Base-by-base conservation (phyloP, 2,329 filamentous ascomycete genomes). In the Aspergillus fructus region DNA sequence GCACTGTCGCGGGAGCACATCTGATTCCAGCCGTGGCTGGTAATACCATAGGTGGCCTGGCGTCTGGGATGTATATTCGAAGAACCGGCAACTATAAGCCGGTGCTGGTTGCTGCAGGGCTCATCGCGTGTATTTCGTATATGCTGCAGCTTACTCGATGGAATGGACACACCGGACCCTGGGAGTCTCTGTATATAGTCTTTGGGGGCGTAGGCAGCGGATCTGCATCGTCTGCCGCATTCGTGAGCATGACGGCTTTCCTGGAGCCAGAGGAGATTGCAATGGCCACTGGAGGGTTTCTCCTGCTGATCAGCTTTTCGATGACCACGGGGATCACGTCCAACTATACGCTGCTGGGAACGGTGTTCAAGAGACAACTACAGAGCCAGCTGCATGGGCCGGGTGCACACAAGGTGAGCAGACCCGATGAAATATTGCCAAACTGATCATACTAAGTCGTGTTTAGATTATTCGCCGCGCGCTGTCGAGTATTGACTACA, bases 1-100 rank as follows among this genome's bases (percentile, higher is more conserved):
- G 82, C 45, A 85, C 86, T 0, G 73, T 76, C 1, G 85, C 87
- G 0, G 81, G 81, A 2, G 75, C 82, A 0, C 85, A 89, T 63
- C 75, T 91, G 0, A 79, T 90, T 41, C 88, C 88, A 0, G 85
- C 88, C 0, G 86, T 91, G 0, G 71, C 83, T 0, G 88, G 88
- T 0, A 90, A 91, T 63, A 83, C 87, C 1, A 34, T 74, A 0
- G 88, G 87, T 1, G 86, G 85, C 0, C 73, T 91, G 2, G 42
- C 86, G 0, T 80, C 85, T 0, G 88, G 88, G 0, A 64, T 76
- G 0, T 76, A 80, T 49, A 88, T 89, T 64, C 79, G 80, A 41
- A 76, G 73, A 19, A 88, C 85, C 0, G 86, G 86, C 0, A 76
- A 78, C 1, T 89, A 88, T 68, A 88, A 86, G 58, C 61, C 68